Conservation (phyloP, 1,284 basidiomycete genomes). For the Tilletiopsis washingtonensis region DNA sequence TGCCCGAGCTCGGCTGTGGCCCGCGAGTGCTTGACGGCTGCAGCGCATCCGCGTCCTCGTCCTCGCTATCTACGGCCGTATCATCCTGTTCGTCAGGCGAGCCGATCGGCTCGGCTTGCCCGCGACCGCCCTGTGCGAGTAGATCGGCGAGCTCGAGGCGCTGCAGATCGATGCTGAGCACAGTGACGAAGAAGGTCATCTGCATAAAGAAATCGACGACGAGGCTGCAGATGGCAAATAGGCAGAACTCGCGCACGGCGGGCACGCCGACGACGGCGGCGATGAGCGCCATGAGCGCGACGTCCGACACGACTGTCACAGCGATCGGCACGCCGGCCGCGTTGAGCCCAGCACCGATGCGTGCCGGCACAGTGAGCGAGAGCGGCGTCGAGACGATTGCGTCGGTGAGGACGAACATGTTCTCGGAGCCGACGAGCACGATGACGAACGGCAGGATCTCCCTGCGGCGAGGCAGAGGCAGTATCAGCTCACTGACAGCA, state of each 20-base stretch:
- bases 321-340: slow-evolving; percentile 84
- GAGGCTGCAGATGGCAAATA: slow-evolving; percentile 85
- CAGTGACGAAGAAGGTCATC: slow-evolving; percentile 82
- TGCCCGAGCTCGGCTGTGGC: neutral
- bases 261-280: slow-evolving; percentile 64
- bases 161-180: slow-evolving; percentile 81
- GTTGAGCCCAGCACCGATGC: slow-evolving; percentile 79
- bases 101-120: no score
- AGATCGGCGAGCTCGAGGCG: slow-evolving; percentile 60
- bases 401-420: slow-evolving; percentile 87
- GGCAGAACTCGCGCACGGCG: slow-evolving; percentile 84
- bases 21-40: no score
- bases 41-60: neutral
- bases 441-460: slow-evolving; percentile 83
- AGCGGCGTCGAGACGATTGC: slow-evolving; percentile 84
- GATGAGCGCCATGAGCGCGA: slow-evolving; percentile 69
- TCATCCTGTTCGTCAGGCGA: neutral
- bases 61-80: neutral
- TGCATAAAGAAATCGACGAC: slow-evolving; percentile 93
- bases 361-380: slow-evolving; percentile 78
- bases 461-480: no score
- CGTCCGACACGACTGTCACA: slow-evolving; percentile 80
- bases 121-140: slow-evolving; percentile 19
- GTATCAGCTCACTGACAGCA: no score
- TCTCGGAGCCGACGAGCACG: slow-evolving; percentile 89